Evolutionary conservation across 2,329 filamentous ascomycete species (phyloP), one percentile per base, ranked within the genome.

Genomic region (Aspergillus tamarii): DNA sequence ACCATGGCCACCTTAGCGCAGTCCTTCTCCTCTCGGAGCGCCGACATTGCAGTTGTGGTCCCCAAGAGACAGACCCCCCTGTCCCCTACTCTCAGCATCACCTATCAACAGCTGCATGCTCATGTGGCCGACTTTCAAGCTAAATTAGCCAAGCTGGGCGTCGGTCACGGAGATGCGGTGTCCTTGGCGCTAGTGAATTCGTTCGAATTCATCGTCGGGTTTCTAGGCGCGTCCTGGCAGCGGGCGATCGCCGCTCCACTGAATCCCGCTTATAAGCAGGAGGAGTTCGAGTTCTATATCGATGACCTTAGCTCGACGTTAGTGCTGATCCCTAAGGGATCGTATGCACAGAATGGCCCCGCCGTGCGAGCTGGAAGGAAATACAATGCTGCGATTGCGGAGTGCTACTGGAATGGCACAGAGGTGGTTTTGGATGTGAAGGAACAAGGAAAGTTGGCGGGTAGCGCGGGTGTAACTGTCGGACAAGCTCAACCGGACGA

Each of bases 281-380:
- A 89, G 62, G 92, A 96, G 78, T 95, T 94, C 76, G 92, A 95
- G 77, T 96, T 96, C 80, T 96, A 95, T 79, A 94, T 96, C 73
- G 90, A 93, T 68, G 92, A 96, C 75, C 84, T 96, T 70, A 91
- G 89, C 74, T 94, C 92, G 6, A 89, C 89, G 39, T 82, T 96
- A 64, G 87, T 93, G 36, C 83, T 96, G 41, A 90, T 96, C 11
- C 92, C 92, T 14, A 84, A 84, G 69, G 92, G 91, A 19, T 87
- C 89, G 16, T 91, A 88, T 71, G 82, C 83, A 12, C 84, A 88
- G 69, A 83, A 89, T 74, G 88, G 87, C 11, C 86, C 91, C 14
- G 91, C 90, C 30, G 91, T 95, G 32, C 86, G 88, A 73, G 92
- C 92, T 0, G 92, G 92, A 9, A 84, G 87, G 71, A 92, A 89